Evolutionary conservation across 1,284 basidiomycete genomes (phyloP).

Genomic region (Spongiforma sp.): DNA sequence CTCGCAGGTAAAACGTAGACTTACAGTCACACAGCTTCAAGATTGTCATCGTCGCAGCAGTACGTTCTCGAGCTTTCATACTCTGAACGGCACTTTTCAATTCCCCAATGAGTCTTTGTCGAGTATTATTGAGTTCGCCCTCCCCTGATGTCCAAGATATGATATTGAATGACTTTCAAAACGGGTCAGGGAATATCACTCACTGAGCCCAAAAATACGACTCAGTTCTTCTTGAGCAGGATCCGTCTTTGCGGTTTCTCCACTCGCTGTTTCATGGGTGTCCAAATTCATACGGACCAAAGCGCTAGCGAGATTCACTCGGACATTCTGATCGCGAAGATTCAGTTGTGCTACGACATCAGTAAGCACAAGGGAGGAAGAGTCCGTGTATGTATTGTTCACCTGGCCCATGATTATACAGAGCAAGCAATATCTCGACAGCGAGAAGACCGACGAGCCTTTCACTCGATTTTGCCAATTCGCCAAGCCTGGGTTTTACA

Average conservation of each 20-base stretch:
- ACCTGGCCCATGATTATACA: too few relatives aligned
- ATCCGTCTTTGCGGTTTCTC: neutral
- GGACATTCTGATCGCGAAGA: neutral
- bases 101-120: constrained; percentile 14
- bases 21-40: constrained; percentile 14
- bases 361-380: too few relatives aligned
- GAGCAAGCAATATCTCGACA: constrained; percentile 22
- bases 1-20: neutral
- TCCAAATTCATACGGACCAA: constrained; percentile 12
- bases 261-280: neutral
- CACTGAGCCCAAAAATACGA: too few relatives aligned
- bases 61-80: constrained; percentile 20
- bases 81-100: constrained; percentile 10
- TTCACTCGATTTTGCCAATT: constrained; percentile 16
- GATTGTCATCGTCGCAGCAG: constrained; percentile 11
- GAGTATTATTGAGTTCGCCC: neutral
- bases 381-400: too few relatives aligned
- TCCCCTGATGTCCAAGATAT: constrained; percentile 10
- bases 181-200: too few relatives aligned
- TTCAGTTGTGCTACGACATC: neutral
- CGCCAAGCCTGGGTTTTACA: constrained; percentile 13
- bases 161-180: too few relatives aligned
- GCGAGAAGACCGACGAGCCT: constrained; percentile 27
- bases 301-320: neutral
- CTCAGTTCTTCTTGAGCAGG: neutral